These are phyloP conservation scores for Xanthoconium separans DNA, from an alignment of 1,284 basidiomycete genomes.

Conservation along the genomic window DNA sequence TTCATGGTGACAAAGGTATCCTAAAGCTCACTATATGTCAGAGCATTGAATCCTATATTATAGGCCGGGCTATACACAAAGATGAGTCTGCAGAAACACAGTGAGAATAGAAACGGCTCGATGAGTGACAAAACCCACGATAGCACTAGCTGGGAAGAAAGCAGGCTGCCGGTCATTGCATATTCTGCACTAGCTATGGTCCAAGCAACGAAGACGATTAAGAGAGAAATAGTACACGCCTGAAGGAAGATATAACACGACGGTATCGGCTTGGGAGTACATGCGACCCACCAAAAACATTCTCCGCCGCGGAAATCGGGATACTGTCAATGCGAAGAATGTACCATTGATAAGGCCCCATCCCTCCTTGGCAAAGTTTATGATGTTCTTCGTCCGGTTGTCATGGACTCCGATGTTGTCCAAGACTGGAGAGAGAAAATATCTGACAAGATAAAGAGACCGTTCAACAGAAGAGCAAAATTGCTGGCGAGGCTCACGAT, in stretches of 20 bases:
- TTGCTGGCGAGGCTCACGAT: not conserved
- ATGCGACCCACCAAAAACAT: slow-evolving; percentile 15
- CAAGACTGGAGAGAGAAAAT: slow-evolving; percentile 15
- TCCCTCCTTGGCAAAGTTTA: slow-evolving; percentile 12
- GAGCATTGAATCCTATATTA: slow-evolving; percentile 13
- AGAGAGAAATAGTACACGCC: slow-evolving; percentile 8
- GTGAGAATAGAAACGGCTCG: not conserved
- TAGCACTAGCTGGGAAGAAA: slow-evolving; percentile 7
- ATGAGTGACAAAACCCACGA: not conserved
- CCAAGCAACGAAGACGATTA: slow-evolving; percentile 20
- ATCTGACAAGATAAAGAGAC: not conserved
- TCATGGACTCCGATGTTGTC: slow-evolving; percentile 22
- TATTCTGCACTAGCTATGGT: slow-evolving; percentile 22
- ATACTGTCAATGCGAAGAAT: slow-evolving; percentile 9
- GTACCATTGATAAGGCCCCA: slow-evolving; percentile 15
- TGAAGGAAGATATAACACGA: not conserved
- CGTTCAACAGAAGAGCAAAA: too few species aligned
- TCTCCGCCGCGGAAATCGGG: slow-evolving; percentile 17
- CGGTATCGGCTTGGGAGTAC: not conserved
- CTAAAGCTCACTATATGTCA: slow-evolving; percentile 9
- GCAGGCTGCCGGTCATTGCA: slow-evolving; percentile 10
- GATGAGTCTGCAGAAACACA: slow-evolving; percentile 8
- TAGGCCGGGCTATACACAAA: slow-evolving; percentile 11
- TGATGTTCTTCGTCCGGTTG: slow-evolving; percentile 19
- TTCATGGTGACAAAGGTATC: not conserved